phyloP scores from a whole-genome alignment of 148 eudicot genomes.

The Agrostemma githago region DNA sequence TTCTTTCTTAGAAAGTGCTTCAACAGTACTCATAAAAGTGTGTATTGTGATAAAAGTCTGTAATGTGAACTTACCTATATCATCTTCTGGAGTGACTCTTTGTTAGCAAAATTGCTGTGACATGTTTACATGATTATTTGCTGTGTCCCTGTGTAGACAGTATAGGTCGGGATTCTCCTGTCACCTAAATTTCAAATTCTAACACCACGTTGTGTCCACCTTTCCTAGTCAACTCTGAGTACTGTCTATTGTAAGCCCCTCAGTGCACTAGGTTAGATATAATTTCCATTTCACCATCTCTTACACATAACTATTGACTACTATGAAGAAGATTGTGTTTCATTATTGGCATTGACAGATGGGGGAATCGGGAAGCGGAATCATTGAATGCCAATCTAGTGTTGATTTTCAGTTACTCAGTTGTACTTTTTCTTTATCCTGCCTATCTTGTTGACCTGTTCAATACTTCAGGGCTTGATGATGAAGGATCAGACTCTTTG shows the following conservation, averaged over 20 bases:
- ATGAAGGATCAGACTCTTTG: slow-evolving; percentile 70
- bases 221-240: too few relatives aligned
- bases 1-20: not conserved
- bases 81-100: not conserved
- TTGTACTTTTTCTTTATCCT: not conserved
- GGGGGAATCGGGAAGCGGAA: not conserved
- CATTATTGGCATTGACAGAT: not conserved
- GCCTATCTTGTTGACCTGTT: not conserved
- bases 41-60: not conserved
- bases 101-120: not conserved
- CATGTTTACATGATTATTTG: too few relatives aligned
- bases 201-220: too few relatives aligned
- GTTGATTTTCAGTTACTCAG: not conserved
- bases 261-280: not conserved
- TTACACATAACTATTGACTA: not conserved
- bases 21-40: not conserved
- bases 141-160: too few relatives aligned
- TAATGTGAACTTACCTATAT: not conserved
- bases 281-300: not conserved
- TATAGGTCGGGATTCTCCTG: too few relatives aligned
- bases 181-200: too few relatives aligned
- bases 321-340: not conserved
- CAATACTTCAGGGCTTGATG: slow-evolving; percentile 42
- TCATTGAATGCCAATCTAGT: not conserved
- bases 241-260: not conserved